Conservation (phyloP, 2,329 filamentous ascomycete genomes). For the Penicillium brevicompactum region DNA sequence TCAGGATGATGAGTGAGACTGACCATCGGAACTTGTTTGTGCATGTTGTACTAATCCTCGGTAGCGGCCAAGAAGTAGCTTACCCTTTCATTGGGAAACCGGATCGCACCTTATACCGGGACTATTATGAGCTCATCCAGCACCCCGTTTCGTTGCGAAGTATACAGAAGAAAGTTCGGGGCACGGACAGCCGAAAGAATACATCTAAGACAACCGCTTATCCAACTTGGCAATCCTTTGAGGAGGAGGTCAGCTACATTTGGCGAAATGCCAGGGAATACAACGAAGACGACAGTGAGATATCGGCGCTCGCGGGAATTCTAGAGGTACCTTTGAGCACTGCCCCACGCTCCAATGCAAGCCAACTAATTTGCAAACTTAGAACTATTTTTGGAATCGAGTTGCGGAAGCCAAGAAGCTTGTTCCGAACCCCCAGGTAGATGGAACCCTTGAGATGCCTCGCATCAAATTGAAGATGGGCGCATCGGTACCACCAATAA, state of each 20-base stretch:
- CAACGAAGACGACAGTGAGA: constrained; percentile 89
- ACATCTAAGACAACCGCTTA: constrained; percentile 66
- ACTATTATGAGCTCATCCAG: constrained; percentile 84
- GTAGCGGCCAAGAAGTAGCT: constrained; percentile 66
- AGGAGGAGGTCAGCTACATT: constrained; percentile 75
- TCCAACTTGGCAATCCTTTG: constrained; percentile 80
- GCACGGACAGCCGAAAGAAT: constrained; percentile 68
- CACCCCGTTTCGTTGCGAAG: constrained; percentile 78
- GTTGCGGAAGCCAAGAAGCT: constrained; percentile 71
- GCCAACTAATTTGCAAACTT: constrained; percentile 14
- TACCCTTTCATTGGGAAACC: constrained; percentile 79
- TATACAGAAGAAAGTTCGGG: constrained; percentile 75
- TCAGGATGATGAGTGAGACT: constrained; percentile 44
- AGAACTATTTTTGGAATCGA: constrained; percentile 70
- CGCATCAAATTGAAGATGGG: constrained; percentile 81
- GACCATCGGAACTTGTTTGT: constrained; percentile 6
- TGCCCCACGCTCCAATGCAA: background rate
- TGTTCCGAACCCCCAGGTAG: constrained; percentile 65
- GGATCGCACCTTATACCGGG: constrained; percentile 67
- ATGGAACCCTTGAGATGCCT: constrained; percentile 54
- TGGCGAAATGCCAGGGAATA: constrained; percentile 89
- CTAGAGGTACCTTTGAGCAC: constrained; percentile 64
- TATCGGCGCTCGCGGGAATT: constrained; percentile 74
- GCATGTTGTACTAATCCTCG: constrained; percentile 16
- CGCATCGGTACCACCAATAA: constrained; percentile 39